Percentiles rank a stretch among this genome's conserved stretches.
Evolutionary conservation across 768 basidiomycete species (phyloP).

Genomic region (Cystobasidium onofrii): DNA sequence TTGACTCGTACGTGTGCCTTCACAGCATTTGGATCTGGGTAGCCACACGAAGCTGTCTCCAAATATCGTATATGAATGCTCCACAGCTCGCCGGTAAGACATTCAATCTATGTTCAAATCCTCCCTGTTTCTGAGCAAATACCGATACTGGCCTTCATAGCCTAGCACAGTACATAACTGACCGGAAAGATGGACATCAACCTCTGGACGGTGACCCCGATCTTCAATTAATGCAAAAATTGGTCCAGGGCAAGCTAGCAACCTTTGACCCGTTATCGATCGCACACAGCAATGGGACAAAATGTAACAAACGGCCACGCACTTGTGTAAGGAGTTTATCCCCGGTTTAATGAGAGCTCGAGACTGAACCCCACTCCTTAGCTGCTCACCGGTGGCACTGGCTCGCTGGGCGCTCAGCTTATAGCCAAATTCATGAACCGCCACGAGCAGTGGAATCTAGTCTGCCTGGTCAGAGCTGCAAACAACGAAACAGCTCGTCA

Average conservation of each 20-base stretch:
- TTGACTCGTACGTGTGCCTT: no score
- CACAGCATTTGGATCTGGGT: slow-evolving; percentile 35
- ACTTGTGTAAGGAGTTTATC: neutral
- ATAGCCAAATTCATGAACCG: slow-evolving; percentile 34
- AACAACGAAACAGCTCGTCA: slow-evolving; percentile 34
- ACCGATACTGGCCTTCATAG: no score
- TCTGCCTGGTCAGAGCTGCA: slow-evolving; percentile 43
- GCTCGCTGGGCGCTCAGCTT: slow-evolving; percentile 43
- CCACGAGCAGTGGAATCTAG: slow-evolving; percentile 31
- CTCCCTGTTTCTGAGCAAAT: no score
- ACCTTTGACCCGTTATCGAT: neutral
- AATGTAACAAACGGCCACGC: neutral
- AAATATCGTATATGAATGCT: slow-evolving; percentile 45
- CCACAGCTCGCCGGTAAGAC: slow-evolving; percentile 35
- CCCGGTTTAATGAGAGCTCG: no score
- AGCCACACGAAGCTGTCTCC: slow-evolving; percentile 34
- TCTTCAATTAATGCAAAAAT: slow-evolving; percentile 7
- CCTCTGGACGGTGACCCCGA: neutral
- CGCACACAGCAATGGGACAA: neutral
- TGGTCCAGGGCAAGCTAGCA: neutral
- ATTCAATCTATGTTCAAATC: neutral
- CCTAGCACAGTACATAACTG: slow-evolving; percentile 21
- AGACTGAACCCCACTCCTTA: slow-evolving; percentile 19
- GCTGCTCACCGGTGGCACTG: slow-evolving; percentile 45
- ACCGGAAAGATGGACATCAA: neutral